Percentiles rank a stretch among this genome's conserved stretches.
These are phyloP conservation scores for Geotrichum aggregatum DNA, from an alignment of 1,139 yeast genomes.

Conservation along the genomic window DNA sequence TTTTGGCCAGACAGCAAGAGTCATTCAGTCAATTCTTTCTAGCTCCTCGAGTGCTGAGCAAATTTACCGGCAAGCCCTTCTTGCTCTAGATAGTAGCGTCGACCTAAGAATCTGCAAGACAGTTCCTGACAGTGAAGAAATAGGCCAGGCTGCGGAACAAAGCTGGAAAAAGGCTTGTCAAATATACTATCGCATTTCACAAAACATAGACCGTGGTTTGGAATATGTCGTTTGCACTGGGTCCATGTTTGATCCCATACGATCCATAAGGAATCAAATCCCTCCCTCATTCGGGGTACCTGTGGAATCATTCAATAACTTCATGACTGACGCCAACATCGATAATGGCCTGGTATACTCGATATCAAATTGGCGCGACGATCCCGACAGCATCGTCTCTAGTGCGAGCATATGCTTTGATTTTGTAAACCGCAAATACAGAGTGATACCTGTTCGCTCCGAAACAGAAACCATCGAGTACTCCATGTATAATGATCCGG, in stretches of 20 bases:
- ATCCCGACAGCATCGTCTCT: not conserved
- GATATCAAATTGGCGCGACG: constrained; percentile 7
- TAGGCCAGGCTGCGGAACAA: not conserved
- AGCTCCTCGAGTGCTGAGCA: not conserved
- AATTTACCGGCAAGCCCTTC: not conserved
- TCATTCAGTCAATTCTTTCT: not conserved
- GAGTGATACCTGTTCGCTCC: constrained; percentile 12
- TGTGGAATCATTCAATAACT: constrained; percentile 4
- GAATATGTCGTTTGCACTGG: not conserved
- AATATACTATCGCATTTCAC: not conserved
- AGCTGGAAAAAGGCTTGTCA: constrained; percentile 9
- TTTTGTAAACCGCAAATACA: constrained; percentile 5
- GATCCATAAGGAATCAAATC: constrained; percentile 8
- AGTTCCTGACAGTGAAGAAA: not conserved
- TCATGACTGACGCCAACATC: constrained; percentile 10
- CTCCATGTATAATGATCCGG: constrained; percentile 9
- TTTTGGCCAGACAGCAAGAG: not conserved
- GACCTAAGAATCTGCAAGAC: constrained; percentile 4
- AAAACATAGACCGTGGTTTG: constrained; percentile 1
- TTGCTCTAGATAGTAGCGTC: not conserved
- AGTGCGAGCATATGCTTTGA: constrained; percentile 9
- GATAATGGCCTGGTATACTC: constrained; percentile 7
- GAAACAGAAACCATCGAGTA: constrained; percentile 1
- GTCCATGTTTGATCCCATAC: not conserved
- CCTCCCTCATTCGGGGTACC: constrained; percentile 10